These are phyloP conservation scores for Sistotremastrum niveocremeum DNA, from an alignment of 768 basidiomycete genomes.

Conservation along the genomic window DNA sequence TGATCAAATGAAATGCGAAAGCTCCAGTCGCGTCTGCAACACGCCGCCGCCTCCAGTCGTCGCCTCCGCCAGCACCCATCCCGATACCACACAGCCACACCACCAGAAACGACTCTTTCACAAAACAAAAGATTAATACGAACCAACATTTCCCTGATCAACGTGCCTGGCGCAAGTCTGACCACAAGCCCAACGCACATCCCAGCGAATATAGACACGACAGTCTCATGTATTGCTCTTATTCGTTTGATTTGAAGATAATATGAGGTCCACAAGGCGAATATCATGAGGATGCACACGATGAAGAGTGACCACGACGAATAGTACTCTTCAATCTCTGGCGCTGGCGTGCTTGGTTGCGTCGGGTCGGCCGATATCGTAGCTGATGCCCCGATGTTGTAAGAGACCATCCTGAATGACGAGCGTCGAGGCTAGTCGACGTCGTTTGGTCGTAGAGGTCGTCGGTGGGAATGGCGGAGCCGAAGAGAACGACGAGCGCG, in stretches of 20 bases:
- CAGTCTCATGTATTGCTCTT: slow-evolving; percentile 88
- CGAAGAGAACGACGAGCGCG: too few relatives aligned
- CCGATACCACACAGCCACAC: too few relatives aligned
- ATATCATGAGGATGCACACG: slow-evolving; percentile 80
- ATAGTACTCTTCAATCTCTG: slow-evolving; percentile 78
- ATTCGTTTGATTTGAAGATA: slow-evolving; percentile 96
- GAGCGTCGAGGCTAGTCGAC: too few relatives aligned
- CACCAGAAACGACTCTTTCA: too few relatives aligned
- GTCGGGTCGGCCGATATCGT: too few relatives aligned
- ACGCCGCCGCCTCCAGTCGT: neutral
- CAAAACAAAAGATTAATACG: slow-evolving; percentile 22
- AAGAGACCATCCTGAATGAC: too few relatives aligned
- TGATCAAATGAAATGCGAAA: too few relatives aligned
- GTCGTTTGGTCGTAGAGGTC: too few relatives aligned
- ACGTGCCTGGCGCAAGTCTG: slow-evolving; percentile 77
- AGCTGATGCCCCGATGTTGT: too few relatives aligned
- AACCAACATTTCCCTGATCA: slow-evolving; percentile 97
- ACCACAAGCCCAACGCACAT: slow-evolving; percentile 93
- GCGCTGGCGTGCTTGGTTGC: too few relatives aligned
- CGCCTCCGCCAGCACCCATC: too few relatives aligned
- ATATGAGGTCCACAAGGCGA: slow-evolving; percentile 93
- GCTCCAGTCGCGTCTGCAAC: neutral
- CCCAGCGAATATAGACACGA: slow-evolving; percentile 90
- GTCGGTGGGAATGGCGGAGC: too few relatives aligned
- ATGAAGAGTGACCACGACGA: slow-evolving; percentile 92